These are phyloP conservation scores for Yarrowia sp. DNA, from an alignment of 805 yeast genomes.

Conservation along the genomic window DNA sequence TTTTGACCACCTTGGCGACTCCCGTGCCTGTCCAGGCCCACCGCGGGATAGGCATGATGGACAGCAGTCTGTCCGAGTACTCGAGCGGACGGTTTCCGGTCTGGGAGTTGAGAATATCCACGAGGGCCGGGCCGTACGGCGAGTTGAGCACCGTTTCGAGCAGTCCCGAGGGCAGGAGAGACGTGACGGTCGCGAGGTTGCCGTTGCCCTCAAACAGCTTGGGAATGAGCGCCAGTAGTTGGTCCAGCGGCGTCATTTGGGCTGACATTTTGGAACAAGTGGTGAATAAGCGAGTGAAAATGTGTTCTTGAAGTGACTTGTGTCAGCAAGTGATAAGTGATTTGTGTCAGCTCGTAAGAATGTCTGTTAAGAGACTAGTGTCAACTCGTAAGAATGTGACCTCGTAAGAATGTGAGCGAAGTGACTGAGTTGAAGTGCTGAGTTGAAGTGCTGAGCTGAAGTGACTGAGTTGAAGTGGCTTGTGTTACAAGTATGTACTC, in stretches of 20 bases:
- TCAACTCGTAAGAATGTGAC: too few relatives aligned
- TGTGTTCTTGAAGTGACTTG: too few relatives aligned
- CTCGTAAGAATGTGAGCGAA: too few relatives aligned
- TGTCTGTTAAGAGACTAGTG: too few relatives aligned
- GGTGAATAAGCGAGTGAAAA: too few relatives aligned
- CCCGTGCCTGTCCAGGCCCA: constrained; percentile 36
- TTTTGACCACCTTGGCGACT: constrained; percentile 20
- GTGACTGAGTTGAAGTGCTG: too few relatives aligned
- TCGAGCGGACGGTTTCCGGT: constrained; percentile 30
- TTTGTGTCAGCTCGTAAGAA: too few relatives aligned
- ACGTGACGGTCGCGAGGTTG: constrained; percentile 29
- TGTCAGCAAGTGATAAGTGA: too few relatives aligned
- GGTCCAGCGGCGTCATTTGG: constrained; percentile 17
- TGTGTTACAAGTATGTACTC: too few relatives aligned
- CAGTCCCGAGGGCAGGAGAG: constrained; percentile 2
- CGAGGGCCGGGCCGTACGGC: constrained; percentile 20
- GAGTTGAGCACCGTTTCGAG: constrained; percentile 30
- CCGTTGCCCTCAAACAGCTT: constrained; percentile 35
- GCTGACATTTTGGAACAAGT: constrained; percentile 17
- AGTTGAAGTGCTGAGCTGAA: too few relatives aligned
- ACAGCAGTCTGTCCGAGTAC: constrained; percentile 33
- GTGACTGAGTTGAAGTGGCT: too few relatives aligned
- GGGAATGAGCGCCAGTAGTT: constrained; percentile 16
- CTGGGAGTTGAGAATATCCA: constrained; percentile 35
- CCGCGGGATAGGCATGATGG: constrained; percentile 29